Evolutionary conservation across 2,329 filamentous ascomycete species (phyloP).

Genomic region (Colletotrichum sp.): DNA sequence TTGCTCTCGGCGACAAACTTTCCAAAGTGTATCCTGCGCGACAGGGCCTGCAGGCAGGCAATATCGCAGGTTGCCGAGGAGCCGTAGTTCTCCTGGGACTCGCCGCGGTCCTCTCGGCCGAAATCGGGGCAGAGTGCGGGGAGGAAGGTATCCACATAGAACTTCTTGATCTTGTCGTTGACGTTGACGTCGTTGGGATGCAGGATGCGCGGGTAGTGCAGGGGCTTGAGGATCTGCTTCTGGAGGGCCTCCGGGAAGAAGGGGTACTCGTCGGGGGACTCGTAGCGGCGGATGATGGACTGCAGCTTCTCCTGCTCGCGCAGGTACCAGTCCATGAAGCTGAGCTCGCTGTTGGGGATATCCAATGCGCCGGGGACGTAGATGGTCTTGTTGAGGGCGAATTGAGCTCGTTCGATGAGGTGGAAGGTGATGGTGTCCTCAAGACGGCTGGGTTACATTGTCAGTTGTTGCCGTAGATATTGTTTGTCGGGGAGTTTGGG

Average conservation of each 20-base stretch:
- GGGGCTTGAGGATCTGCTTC: slow-evolving; percentile 81
- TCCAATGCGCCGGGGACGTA: slow-evolving; percentile 82
- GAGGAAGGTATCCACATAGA: slow-evolving; percentile 84
- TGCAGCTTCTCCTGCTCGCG: slow-evolving; percentile 89
- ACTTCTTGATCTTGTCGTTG: slow-evolving; percentile 84
- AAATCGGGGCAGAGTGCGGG: slow-evolving; percentile 83
- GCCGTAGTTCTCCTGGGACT: slow-evolving; percentile 93
- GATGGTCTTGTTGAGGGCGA: slow-evolving; percentile 88
- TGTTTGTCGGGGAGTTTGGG: slow-evolving; percentile 10
- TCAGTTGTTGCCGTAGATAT: background rate
- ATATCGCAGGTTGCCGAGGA: slow-evolving; percentile 93
- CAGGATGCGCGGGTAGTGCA: slow-evolving; percentile 87
- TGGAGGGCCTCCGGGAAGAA: slow-evolving; percentile 89
- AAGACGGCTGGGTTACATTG: slow-evolving; percentile 70
- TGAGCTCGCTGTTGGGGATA: slow-evolving; percentile 75
- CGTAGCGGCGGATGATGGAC: slow-evolving; percentile 90
- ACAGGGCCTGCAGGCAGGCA: slow-evolving; percentile 85
- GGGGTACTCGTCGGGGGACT: slow-evolving; percentile 95
- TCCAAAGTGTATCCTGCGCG: slow-evolving; percentile 92
- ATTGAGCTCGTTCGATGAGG: slow-evolving; percentile 97
- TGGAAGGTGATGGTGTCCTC: slow-evolving; percentile 99
- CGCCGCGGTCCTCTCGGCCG: slow-evolving; percentile 79
- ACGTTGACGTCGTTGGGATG: slow-evolving; percentile 90
- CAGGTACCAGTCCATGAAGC: slow-evolving; percentile 94
- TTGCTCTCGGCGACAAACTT: slow-evolving; percentile 99